Percentiles rank a stretch among this genome's conserved stretches.
Conservation (phyloP, 176 grass and related monocot species). For the Saccharum officinarum region DNA sequence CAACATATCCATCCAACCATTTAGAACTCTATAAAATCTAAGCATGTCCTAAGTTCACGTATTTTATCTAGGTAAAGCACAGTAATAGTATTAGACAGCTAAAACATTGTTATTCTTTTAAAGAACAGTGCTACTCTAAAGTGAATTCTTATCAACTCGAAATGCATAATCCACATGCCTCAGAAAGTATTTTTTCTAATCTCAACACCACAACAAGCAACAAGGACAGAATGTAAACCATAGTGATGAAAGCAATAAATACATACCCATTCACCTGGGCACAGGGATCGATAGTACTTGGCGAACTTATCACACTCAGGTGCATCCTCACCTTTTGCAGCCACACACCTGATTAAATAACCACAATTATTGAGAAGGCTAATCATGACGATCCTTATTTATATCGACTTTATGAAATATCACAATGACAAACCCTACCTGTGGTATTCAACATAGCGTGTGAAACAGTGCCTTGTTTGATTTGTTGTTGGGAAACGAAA, state of each 20-base stretch:
- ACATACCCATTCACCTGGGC: slow-evolving; percentile 87
- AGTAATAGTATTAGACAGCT: not conserved
- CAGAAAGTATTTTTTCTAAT: not conserved
- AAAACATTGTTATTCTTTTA: too few species aligned
- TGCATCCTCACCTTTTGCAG: slow-evolving; percentile 70
- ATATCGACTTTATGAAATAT: not conserved
- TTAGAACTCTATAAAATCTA: not conserved
- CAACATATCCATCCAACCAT: not conserved
- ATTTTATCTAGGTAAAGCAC: not conserved
- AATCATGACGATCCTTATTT: not conserved
- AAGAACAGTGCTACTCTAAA: not conserved
- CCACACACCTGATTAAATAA: slow-evolving; percentile 54
- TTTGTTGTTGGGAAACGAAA: slow-evolving; percentile 95
- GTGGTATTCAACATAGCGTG: slow-evolving; percentile 87
- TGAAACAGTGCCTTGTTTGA: slow-evolving; percentile 90
- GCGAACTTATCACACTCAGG: slow-evolving; percentile 80
- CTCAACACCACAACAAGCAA: not conserved
- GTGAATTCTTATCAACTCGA: not conserved
- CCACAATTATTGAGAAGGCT: not conserved
- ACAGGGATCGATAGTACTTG: slow-evolving; percentile 81
- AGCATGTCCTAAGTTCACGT: not conserved
- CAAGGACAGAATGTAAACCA: not conserved
- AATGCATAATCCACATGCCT: not conserved
- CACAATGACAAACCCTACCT: slow-evolving; percentile 40
- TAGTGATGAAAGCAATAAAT: slow-evolving; percentile 22